Evolutionary conservation across 352 stramenopile species (phyloP), one percentile per base, ranked within the genome.

Genomic region (Phytophthora aleatoria): DNA sequence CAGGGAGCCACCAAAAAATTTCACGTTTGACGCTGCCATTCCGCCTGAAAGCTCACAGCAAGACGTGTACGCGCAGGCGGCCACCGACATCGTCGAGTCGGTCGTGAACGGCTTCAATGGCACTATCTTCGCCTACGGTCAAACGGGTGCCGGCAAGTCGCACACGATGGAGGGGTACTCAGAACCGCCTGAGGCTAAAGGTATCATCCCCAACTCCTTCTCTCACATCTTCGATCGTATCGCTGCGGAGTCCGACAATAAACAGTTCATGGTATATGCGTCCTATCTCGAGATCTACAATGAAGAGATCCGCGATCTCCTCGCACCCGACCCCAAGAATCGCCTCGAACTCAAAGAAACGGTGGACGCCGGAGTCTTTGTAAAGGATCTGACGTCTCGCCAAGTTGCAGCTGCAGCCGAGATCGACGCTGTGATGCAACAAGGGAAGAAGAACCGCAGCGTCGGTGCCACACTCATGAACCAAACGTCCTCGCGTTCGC

Each of bases 251-350:
- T 71, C 84, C 11, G 81, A 85, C 50, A 69, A 62, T 49, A 91
- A 96, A 45, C 94, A 98, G 71, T 98, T 97, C 64, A 84, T 98
- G 48, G 95, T 99, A 7, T 85, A 95, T 53, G 91, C 95, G 15
- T 98, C 87, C 3, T 99, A 98, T 67, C 81, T 98, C 15, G 96
- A 99, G 72, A 98, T 99, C 61, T 99, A 99, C 77, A 98, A 98
- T 71, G 96, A 99, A 81, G 93, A 99, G 63, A 98, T 99, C 62
- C 79, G 92, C 11, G 97, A 99, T 60, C 80, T 99, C 9, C 73
- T 99, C 15, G 85, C 82, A 0, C 73, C 87, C 28, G 92, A 97
- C 57, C 80, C 89, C 2, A 92, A 96, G 57, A 94, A 91, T 39
- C 77, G 83, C 38, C 77, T 99, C 1, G 91, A 98, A 55, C 77